Base-by-base conservation (phyloP, 495 filamentous ascomycete species). In the Bacidia rubella region DNA sequence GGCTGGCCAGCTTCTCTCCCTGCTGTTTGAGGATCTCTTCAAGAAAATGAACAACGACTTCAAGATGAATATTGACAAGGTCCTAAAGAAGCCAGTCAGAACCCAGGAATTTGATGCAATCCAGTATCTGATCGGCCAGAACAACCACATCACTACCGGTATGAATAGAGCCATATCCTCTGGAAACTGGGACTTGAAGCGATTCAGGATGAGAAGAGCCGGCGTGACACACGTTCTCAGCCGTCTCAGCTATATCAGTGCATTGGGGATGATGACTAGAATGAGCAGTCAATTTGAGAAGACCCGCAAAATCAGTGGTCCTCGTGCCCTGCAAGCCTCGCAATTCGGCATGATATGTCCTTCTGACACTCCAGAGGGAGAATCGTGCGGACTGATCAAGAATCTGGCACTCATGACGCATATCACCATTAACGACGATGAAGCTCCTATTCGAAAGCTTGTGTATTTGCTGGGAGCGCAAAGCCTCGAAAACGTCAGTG, bases 261-360 rank as follows among this genome's bases (percentile, higher is more conserved):
- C 93, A 11, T 76, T 99, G n/a, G 93, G 93, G 52, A 97, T 97
- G 93, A 97, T 99, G 93, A 97, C 93, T 11, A 81, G 92, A 60
- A 97, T 97, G 59, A 90, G 81, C 69, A 93, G 86, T 77, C 92
- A 97, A 70, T 97, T 99, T 63, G 92, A 97, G 63, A 97, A 97
- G 74, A 95, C 90, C 1, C 71, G 92, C 57, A 99, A 99, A 65
- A 86, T 99, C 57, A 85, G 80, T 62, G 93, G 93, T 51, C 92
- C 92, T 59, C 81, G 92, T 73, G 92, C 93, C 10, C 73, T 99
- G 15, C 92, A 99, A 63, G 87, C 92, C 10, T 97, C 93, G 0
- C 89, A 97, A 56, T 99, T 95, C 66, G 92, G 92, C 54, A 92
- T 99, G 86, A 72, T 99, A 20, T 99, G 92, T 64, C 82, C 87